These are phyloP conservation scores for barley (Hordeum vulgare) DNA, from an alignment of 176 grass and related monocot genomes.

Conservation along the genomic window DNA sequence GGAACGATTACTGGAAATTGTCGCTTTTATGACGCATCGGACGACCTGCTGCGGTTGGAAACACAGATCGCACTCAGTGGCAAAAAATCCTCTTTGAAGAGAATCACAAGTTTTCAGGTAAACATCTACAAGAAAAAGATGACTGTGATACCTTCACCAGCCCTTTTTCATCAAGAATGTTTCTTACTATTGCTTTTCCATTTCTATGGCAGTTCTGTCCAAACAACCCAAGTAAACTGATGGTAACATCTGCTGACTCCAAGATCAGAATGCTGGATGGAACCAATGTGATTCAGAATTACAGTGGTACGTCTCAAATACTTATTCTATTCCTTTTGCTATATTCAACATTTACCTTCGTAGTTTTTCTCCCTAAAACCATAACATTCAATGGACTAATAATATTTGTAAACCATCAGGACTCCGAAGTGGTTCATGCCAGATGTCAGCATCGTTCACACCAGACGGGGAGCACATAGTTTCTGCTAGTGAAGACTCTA, in stretches of 20 bases:
- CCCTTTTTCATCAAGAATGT: constrained; percentile 4
- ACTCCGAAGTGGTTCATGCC: constrained; percentile 45
- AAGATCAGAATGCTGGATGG: constrained; percentile 82
- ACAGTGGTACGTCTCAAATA: constrained; percentile 62
- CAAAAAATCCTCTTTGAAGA: constrained; percentile 71
- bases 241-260: constrained; percentile 86
- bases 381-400: constrained; percentile 4
- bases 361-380: neutral
- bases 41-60: constrained; percentile 50
- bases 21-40: constrained; percentile 74
- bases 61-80: constrained; percentile 42
- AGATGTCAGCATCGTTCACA: constrained; percentile 63
- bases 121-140: constrained; percentile 17
- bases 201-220: constrained; percentile 65
- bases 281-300: constrained; percentile 60
- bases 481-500: constrained; percentile 71
- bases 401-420: constrained; percentile 39
- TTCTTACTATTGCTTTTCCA: constrained; percentile 17
- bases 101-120: constrained; percentile 87
- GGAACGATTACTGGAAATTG: constrained; percentile 82
- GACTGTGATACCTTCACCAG: neutral
- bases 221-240: constrained; percentile 48
- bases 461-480: constrained; percentile 65
- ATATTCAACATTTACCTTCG: neutral
- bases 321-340: constrained; percentile 1